phyloP scores from a whole-genome alignment of 2,329 filamentous ascomycete species.

The Hymenoscyphus albidus region DNA sequence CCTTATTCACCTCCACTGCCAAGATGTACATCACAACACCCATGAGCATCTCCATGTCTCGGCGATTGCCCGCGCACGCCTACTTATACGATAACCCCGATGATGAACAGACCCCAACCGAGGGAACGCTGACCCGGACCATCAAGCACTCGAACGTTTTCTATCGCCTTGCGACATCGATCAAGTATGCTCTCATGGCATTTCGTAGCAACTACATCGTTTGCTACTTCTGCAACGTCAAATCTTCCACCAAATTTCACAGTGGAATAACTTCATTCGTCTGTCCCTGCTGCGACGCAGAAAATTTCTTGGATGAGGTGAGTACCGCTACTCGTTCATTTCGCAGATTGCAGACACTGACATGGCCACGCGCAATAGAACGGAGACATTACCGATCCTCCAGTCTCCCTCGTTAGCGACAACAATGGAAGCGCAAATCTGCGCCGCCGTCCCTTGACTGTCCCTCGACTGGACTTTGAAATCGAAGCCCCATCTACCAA shows the following conservation, averaged over 20 bases:
- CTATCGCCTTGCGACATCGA: background rate
- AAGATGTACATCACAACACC: background rate
- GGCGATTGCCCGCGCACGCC: background rate
- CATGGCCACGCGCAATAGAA: slow-evolving; percentile 47
- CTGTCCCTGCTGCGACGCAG: slow-evolving; percentile 76
- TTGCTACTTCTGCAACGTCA: slow-evolving; percentile 82
- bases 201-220: slow-evolving; percentile 41
- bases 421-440: slow-evolving; percentile 12
- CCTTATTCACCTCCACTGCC: background rate
- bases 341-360: slow-evolving; percentile 13
- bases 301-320: slow-evolving; percentile 87
- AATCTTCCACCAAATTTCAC: slow-evolving; percentile 57
- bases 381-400: slow-evolving; percentile 87
- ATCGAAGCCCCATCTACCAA: background rate
- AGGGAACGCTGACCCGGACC: no score
- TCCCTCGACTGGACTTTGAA: no score
- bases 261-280: slow-evolving; percentile 61
- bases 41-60: background rate
- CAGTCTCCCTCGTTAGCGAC: slow-evolving; percentile 57
- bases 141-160: background rate
- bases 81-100: background rate
- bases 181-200: slow-evolving; percentile 28
- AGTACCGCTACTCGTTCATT: slow-evolving; percentile 22
- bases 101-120: background rate
- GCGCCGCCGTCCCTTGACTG: slow-evolving; percentile 16